Evolutionary conservation across 441 rosid species (phyloP), one percentile per base, ranked within the genome.

Genomic region (Euphorbia corollata): DNA sequence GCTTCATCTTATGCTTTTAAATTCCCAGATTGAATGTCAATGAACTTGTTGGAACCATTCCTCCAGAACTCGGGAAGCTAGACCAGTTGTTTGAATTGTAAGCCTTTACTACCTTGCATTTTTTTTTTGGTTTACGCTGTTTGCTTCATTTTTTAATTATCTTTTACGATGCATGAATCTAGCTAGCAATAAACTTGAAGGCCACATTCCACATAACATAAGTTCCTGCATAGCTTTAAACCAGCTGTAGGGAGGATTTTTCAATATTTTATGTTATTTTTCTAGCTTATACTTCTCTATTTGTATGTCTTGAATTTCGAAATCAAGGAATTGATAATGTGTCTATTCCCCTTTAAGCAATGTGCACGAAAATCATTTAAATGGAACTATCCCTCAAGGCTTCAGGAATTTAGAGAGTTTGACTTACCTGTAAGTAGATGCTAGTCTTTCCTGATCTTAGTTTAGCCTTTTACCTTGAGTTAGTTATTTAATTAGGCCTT

Each of bases 31-130:
- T 95, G 69, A 92, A 88, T 74, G 86, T 82, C 71, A 94, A 95
- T 71, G 68, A 82, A 30, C 82, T 95, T 0, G 74, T 74, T 55
- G 99, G 95, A 65, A 63, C 63, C n/a, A 92, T 95, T 68, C 99
- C 99, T n/a, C 81, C 97, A n/a, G 98, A 95, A 76, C 97, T 92
- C 57, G 99, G 98, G 64, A 92, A 84, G 82, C 85, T 95, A 15
- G 96, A 79, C 3, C 96, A 86, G 68, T 77, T 95, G 77, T 95
- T 92, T 67, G 98, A 95, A 78, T 77, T 95, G 99, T 95, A 68
- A 75, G 97, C 73, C 24, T 15, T 45, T 20, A 0, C 43, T 19
- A 15, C 34, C 50, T 1, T 71, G 8, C 41, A 32, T 34, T 5
- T 11, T 27, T 30, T 3, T 12, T 5, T 9, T 16, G 2, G 0